Conservation (phyloP, 495 filamentous ascomycete genomes). For the Aspergillus leporis region DNA sequence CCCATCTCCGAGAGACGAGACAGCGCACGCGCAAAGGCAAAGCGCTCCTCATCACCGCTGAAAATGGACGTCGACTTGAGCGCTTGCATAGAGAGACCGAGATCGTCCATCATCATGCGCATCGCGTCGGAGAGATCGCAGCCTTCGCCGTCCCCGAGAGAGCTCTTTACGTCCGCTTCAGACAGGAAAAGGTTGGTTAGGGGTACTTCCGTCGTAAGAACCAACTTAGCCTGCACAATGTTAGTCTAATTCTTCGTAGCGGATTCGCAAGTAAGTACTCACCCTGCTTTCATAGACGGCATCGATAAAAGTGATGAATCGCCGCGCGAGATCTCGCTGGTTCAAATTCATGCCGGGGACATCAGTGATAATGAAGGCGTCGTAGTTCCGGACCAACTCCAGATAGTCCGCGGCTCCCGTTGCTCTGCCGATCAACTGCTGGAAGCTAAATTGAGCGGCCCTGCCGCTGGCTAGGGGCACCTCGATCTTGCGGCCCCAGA, state of each 20-base stretch:
- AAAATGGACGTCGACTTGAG: conserved; percentile 87
- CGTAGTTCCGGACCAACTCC: conserved; percentile 86
- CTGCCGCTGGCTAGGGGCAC: conserved; percentile 86
- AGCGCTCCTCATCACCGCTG: conserved; percentile 92
- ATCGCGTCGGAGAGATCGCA: conserved; percentile 75
- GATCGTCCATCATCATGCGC: conserved; percentile 90
- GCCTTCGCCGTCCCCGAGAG: conserved; percentile 42
- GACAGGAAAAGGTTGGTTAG: conserved; percentile 86
- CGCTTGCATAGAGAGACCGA: conserved; percentile 81
- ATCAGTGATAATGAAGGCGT: conserved; percentile 87
- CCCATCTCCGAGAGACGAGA: conserved; percentile 90
- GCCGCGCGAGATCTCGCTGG: conserved; percentile 82
- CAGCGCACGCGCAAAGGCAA: conserved; percentile 90
- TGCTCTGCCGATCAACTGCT: conserved; percentile 83
- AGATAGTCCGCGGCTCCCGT: conserved; percentile 94
- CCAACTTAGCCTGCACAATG: conserved; percentile 74
- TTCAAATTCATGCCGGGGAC: conserved; percentile 88
- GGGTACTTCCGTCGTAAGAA: conserved; percentile 84
- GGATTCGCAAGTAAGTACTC: conserved; percentile 21
- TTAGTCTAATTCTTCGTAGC: not conserved
- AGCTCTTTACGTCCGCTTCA: conserved; percentile 64
- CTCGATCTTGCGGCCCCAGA: conserved; percentile 89
- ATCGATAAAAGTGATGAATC: conserved; percentile 98
- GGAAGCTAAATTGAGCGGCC: conserved; percentile 85
- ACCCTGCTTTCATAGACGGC: conserved; percentile 82